These are phyloP conservation scores for Hyaloperonospora brassicae DNA, from an alignment of 352 stramenopile genomes.

Conservation along the genomic window DNA sequence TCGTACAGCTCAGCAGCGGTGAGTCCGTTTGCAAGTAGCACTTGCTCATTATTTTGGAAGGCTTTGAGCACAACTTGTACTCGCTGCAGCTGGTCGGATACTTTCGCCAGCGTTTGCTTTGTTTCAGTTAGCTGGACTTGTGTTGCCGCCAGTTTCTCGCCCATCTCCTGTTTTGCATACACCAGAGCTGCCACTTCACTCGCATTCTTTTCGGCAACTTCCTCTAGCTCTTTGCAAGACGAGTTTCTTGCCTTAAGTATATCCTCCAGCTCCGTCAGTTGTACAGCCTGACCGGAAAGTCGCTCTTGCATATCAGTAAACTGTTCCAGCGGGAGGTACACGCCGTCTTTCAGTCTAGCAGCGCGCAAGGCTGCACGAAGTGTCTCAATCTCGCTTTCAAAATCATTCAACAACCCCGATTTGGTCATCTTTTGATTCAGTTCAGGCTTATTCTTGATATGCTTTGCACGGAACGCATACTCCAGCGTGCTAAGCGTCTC, in stretches of 20 bases:
- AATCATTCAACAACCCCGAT: slow-evolving; percentile 86
- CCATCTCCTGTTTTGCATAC: slow-evolving; percentile 37
- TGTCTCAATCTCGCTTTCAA: slow-evolving; percentile 85
- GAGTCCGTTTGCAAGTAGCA: slow-evolving; percentile 44
- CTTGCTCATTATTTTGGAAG: slow-evolving; percentile 50
- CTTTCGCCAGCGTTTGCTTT: slow-evolving; percentile 31
- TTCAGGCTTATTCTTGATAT: slow-evolving; percentile 96
- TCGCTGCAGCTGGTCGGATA: slow-evolving; percentile 18
- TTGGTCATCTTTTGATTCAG: slow-evolving; percentile 94
- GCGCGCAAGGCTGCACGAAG: slow-evolving; percentile 71
- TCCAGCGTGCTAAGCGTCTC: slow-evolving; percentile 94
- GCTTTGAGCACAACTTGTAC: slow-evolving; percentile 27
- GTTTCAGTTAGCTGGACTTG: slow-evolving; percentile 29
- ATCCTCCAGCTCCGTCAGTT: slow-evolving; percentile 76
- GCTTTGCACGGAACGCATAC: slow-evolving; percentile 94
- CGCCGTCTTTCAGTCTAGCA: slow-evolving; percentile 87
- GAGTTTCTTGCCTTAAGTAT: slow-evolving; percentile 61
- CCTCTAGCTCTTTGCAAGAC: slow-evolving; percentile 64
- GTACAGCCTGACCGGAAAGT: slow-evolving; percentile 54
- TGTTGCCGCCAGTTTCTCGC: slow-evolving; percentile 29
- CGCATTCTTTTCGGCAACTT: slow-evolving; percentile 44
- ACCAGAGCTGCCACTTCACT: slow-evolving; percentile 38
- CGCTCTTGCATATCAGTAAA: slow-evolving; percentile 89
- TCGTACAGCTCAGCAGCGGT: slow-evolving; percentile 44
- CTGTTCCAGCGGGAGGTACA: slow-evolving; percentile 84